phyloP scores from a whole-genome alignment of 495 filamentous ascomycete genomes.

The Haplographium delicatum region DNA sequence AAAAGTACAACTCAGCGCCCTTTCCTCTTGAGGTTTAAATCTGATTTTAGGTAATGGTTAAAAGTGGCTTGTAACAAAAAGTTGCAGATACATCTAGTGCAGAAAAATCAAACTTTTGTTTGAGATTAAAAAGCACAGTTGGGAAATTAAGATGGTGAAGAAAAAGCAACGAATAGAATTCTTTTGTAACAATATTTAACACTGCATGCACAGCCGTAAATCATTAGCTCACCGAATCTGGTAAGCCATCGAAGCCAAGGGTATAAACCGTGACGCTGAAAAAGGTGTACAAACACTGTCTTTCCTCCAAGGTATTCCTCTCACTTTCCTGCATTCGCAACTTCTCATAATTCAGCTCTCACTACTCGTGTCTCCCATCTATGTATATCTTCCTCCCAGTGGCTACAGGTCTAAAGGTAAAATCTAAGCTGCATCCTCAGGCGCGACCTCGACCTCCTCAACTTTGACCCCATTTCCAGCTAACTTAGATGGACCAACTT shows the following conservation, averaged over 20 bases:
- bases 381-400: neutral
- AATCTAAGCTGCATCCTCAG: conserved; percentile 6
- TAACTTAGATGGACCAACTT: conserved; percentile 4
- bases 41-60: too few relatives aligned
- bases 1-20: too few relatives aligned
- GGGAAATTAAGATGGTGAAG: too few relatives aligned
- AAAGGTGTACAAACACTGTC: neutral
- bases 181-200: neutral
- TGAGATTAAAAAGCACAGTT: too few relatives aligned
- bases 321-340: neutral
- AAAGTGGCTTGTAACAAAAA: too few relatives aligned
- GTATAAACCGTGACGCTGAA: conserved; percentile 1
- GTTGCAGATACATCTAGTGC: too few relatives aligned
- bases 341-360: neutral
- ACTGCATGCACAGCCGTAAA: too few relatives aligned
- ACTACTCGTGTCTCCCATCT: neutral
- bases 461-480: conserved; percentile 13
- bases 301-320: neutral
- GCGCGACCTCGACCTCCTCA: conserved; percentile 12
- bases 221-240: neutral
- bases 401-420: too few relatives aligned
- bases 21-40: too few relatives aligned
- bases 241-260: neutral
- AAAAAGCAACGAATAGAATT: neutral
- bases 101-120: too few relatives aligned